Evolutionary conservation across 306 rosid genomes (phyloP).

Genomic region (Cicer pinnatifidum): DNA sequence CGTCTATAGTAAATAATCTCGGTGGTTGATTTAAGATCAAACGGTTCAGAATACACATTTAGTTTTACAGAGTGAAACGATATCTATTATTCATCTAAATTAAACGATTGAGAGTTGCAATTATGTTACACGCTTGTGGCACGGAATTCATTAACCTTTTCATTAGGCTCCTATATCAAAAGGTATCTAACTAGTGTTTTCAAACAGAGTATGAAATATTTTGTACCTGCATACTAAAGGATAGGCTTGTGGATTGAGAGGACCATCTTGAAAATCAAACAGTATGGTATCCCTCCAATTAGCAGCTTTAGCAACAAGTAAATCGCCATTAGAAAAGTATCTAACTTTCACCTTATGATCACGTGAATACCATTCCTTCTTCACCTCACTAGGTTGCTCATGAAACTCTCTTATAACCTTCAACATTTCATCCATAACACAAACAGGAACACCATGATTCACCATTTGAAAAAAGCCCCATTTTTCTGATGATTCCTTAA

Average conservation of each 20-base stretch:
- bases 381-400: slow-evolving; percentile 66
- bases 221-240: slow-evolving; percentile 67
- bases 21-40: too few species aligned
- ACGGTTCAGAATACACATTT: too few species aligned
- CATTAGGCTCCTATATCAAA: not conserved
- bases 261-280: slow-evolving; percentile 70
- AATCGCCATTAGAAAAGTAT: slow-evolving; percentile 73
- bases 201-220: not conserved
- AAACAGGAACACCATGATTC: slow-evolving; percentile 68
- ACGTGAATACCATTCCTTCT: slow-evolving; percentile 76
- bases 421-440: slow-evolving; percentile 57
- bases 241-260: slow-evolving; percentile 53
- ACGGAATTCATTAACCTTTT: not conserved
- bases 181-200: not conserved
- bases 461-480: slow-evolving; percentile 86
- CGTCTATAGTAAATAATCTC: too few species aligned
- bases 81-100: too few species aligned
- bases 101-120: too few species aligned
- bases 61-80: too few species aligned
- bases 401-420: slow-evolving; percentile 59
- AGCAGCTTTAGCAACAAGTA: slow-evolving; percentile 66
- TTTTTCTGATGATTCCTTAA: slow-evolving; percentile 62
- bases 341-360: slow-evolving; percentile 55
- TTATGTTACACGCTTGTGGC: too few species aligned
- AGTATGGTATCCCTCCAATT: slow-evolving; percentile 82